Base-by-base conservation (phyloP, 148 eudicot species). In the Diospyros lotus region DNA sequence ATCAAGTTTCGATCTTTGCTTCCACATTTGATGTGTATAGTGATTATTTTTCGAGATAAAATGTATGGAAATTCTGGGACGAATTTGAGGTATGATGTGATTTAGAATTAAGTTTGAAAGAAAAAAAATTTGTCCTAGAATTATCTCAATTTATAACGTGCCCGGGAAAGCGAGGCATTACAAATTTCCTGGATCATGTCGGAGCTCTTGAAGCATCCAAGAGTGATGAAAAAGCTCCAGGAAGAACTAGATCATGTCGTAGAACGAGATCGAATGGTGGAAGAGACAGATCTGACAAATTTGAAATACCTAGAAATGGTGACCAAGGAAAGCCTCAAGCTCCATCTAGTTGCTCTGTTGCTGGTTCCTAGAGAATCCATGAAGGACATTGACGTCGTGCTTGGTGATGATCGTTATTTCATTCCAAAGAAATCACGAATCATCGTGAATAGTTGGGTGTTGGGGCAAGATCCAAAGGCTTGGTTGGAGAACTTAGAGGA, bases 101-200 rank as follows among this genome's bases (percentile, higher is more conserved):
- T n/a, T n/a, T n/a, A n/a, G n/a, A n/a, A n/a, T n/a, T n/a, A n/a
- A n/a, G n/a, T n/a, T n/a, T n/a, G n/a, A n/a, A n/a, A n/a, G n/a
- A n/a, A n/a, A n/a, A n/a, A n/a, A n/a, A n/a, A n/a, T n/a, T n/a
- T n/a, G n/a, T n/a, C n/a, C n/a, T n/a, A n/a, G n/a, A n/a, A n/a
- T n/a, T n/a, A n/a, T n/a, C n/a, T n/a, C n/a, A n/a, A n/a, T n/a
- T n/a, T n/a, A n/a, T n/a, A n/a, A n/a, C n/a, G n/a, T n/a, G n/a
- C n/a, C n/a, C n/a, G n/a, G n/a, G n/a, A n/a, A n/a, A n/a, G n/a
- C n/a, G n/a, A n/a, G n/a, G n/a, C n/a, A n/a, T n/a, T n/a, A n/a
- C n/a, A n/a, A n/a, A 41, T 87, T n/a, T 88, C 85, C 53, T 87
- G 88, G 95, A 86, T 78, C 8, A 83, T 87, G 90, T 81, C 91